These are phyloP conservation scores for Pythium guiyangense DNA, from an alignment of 352 stramenopile species.

Conservation along the genomic window DNA sequence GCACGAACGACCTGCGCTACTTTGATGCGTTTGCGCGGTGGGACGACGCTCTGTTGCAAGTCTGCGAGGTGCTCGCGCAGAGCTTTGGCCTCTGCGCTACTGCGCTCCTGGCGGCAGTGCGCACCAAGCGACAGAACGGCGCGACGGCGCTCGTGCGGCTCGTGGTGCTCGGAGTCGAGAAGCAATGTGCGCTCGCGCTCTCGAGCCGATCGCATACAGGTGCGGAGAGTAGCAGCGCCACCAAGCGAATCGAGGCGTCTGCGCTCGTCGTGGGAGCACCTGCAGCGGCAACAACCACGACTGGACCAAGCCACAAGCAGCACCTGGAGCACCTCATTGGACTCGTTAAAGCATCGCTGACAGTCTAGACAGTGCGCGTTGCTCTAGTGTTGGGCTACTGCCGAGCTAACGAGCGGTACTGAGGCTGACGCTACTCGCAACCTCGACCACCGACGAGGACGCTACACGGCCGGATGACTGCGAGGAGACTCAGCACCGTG, in stretches of 20 bases:
- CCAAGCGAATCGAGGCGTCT: not conserved
- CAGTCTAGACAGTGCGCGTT: not conserved
- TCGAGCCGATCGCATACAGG: slow-evolving; percentile 3
- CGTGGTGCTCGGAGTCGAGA: slow-evolving; percentile 9
- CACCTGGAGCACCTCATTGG: slow-evolving; percentile 53
- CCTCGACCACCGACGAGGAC: slow-evolving; percentile 58
- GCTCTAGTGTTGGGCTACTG: not conserved
- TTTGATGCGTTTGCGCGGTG: slow-evolving; percentile 18
- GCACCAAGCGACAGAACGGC: slow-evolving; percentile 11
- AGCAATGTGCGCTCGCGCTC: slow-evolving; percentile 4
- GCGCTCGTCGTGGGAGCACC: not conserved
- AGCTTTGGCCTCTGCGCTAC: slow-evolving; percentile 14
- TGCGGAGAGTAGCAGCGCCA: slow-evolving; percentile 7
- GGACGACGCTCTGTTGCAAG: slow-evolving; percentile 8
- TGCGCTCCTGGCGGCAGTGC: slow-evolving; percentile 1
- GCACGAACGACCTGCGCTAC: not conserved
- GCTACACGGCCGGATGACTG: slow-evolving; percentile 58
- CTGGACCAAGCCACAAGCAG: slow-evolving; percentile 25
- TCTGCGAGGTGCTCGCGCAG: slow-evolving; percentile 16
- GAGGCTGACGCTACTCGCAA: slow-evolving; percentile 19
- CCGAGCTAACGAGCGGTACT: not conserved
- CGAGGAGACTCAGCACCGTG: slow-evolving; percentile 51
- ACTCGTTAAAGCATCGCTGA: slow-evolving; percentile 35
- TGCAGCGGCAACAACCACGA: not conserved
- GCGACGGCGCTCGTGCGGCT: slow-evolving; percentile 19